These are phyloP conservation scores for Hypoxylon trugodes DNA, from an alignment of 495 filamentous ascomycete species.

Conservation along the genomic window DNA sequence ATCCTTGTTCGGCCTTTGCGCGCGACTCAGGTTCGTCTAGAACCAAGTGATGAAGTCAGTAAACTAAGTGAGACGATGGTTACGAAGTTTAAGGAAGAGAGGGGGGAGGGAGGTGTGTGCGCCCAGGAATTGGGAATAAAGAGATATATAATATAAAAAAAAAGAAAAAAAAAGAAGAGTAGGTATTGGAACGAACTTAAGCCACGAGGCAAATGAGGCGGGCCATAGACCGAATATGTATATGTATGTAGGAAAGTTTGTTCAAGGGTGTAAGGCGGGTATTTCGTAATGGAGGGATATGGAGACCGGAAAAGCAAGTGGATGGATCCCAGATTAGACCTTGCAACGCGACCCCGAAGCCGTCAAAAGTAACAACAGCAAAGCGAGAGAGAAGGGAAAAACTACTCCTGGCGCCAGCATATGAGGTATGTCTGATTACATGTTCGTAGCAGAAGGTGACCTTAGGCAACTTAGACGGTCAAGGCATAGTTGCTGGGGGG, in stretches of 20 bases:
- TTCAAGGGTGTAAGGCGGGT: conserved; percentile 39
- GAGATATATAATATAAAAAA: conserved; percentile 22
- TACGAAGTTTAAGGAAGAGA: too few species aligned
- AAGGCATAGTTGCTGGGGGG: conserved; percentile 27
- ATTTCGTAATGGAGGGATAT: conserved; percentile 40
- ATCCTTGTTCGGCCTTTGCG: conserved; percentile 26
- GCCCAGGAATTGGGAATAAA: too few species aligned
- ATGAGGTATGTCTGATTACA: conserved; percentile 47
- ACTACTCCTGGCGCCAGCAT: conserved; percentile 46
- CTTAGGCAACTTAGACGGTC: conserved; percentile 45
- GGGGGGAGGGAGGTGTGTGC: too few species aligned
- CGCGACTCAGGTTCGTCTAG: conserved; percentile 34
- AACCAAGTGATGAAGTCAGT: conserved; percentile 20
- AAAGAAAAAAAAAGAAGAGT: conserved; percentile 22
- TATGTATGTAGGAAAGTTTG: conserved; percentile 30
- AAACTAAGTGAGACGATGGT: not conserved
- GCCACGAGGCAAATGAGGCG: conserved; percentile 33
- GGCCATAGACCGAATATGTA: conserved; percentile 40
- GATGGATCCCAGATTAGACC: conserved; percentile 43
- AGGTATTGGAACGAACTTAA: conserved; percentile 18
- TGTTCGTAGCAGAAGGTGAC: conserved; percentile 41
- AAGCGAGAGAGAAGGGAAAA: conserved; percentile 7
- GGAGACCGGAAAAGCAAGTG: conserved; percentile 39
- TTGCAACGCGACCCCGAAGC: conserved; percentile 42
- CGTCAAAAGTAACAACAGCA: conserved; percentile 37